These are phyloP conservation scores for Funneliformis caledonium DNA, from an alignment of 371 early-diverging fungal species.

Conservation along the genomic window DNA sequence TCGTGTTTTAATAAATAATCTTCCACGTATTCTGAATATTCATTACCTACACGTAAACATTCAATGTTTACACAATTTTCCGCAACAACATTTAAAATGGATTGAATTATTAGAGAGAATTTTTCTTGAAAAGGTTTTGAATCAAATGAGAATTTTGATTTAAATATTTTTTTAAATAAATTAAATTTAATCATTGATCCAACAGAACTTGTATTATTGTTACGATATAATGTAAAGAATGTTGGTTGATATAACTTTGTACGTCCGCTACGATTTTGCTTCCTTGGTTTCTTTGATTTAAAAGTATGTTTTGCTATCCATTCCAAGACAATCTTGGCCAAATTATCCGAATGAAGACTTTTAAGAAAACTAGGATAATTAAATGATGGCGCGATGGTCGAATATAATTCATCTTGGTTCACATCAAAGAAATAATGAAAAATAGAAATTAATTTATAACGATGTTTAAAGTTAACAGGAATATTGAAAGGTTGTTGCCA, in stretches of 20 bases:
- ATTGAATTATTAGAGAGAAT: neutral
- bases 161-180: too few species aligned
- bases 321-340: neutral
- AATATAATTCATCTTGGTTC: too few species aligned
- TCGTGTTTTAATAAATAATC: neutral
- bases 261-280: too few species aligned
- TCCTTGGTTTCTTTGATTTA: too few species aligned
- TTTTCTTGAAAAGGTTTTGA: neutral
- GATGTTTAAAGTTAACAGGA: neutral
- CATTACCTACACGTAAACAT: neutral
- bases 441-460: neutral
- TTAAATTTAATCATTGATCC: too few species aligned
- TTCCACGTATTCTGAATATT: neutral
- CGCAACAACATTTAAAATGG: neutral
- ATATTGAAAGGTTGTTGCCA: constrained; percentile 28
- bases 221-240: too few species aligned
- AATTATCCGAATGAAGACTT: neutral
- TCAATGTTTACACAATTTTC: neutral
- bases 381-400: neutral
- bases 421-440: neutral
- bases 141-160: neutral
- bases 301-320: neutral
- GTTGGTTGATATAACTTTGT: too few species aligned
- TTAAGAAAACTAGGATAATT: neutral
- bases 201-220: too few species aligned